Percentiles rank a stretch among this genome's conserved stretches.
Evolutionary conservation across 805 yeast species (phyloP).

Genomic region (Lipomyces lipofer): DNA sequence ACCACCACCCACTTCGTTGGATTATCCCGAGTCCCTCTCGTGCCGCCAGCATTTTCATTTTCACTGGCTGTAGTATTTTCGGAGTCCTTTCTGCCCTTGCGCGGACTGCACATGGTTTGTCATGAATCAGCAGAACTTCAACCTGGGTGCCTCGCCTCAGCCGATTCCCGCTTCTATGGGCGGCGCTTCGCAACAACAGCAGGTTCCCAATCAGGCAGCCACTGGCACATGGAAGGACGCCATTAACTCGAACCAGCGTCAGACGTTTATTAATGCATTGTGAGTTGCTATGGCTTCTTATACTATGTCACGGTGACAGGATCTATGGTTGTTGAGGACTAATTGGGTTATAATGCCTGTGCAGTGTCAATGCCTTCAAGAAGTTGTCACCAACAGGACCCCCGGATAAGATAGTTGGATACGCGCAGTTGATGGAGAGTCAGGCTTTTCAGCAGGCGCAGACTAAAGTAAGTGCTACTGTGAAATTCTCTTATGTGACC

Average conservation of each 20-base stretch:
- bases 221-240: slow-evolving; percentile 25
- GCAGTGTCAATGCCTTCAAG: slow-evolving; percentile 18
- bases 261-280: slow-evolving; percentile 18
- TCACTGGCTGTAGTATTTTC: no score
- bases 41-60: no score
- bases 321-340: not conserved
- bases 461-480: slow-evolving; percentile 15
- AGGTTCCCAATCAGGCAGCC: not conserved
- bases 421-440: slow-evolving; percentile 23
- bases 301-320: not conserved
- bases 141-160: no score
- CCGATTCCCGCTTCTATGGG: no score
- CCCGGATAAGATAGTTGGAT: slow-evolving; percentile 18
- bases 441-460: slow-evolving; percentile 25
- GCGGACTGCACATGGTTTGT: no score
- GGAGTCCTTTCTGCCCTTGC: no score
- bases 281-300: slow-evolving; percentile 1
- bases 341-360: not conserved
- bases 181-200: not conserved
- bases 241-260: slow-evolving; percentile 14
- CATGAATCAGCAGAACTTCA: no score
- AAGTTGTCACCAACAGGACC: slow-evolving; percentile 23
- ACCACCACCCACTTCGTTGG: no score
- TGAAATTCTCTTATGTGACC: not conserved
- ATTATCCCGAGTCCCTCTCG: no score